Evolutionary conservation across 225 moss, liverwort and hornwort genomes (phyloP), one percentile per base, ranked within the genome.

Genomic region (Bryoerythrophyllum caledonicum): DNA sequence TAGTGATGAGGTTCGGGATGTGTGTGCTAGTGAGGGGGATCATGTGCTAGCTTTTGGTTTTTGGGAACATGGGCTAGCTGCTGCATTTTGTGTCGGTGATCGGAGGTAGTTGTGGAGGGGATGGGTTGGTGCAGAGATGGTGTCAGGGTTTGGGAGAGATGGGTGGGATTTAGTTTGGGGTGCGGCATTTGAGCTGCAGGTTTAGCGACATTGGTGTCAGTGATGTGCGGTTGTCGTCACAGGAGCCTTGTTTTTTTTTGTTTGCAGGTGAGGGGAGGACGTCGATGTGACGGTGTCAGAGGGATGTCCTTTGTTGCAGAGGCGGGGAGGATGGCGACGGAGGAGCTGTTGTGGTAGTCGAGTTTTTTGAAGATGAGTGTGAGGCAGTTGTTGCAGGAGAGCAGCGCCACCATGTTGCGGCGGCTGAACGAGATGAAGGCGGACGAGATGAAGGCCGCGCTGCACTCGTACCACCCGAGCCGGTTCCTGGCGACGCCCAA

Each of bases 401-500:
- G 41, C 17, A 49, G 48, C 48, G 17, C 17, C 43, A 5, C 68
- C 44, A 67, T 80, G 82, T 24, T 82, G 70, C 76, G 82, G 14
- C 80, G 80, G 57, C 62, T 49, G 44, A 15, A 14, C 48, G 14
- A 15, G 17, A 49, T 86, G 71, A 74, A 77, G 17, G 1, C 48
- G 46, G 82, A 74, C 3, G 73, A 79, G 67, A 15, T 87, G 84
- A 84, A 82, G 82, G 82, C 80, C 14, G 75, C 73, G 41, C 64
- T 82, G 41, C 78, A 87, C 63, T 55, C 77, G 13, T 87, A 87
- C 80, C 82, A 85, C 70, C 87, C 87, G 7, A 65, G 72, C 23
- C 84, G 87, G 28, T 82, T 87, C 23, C 75, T 91, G 63, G 84
- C 89, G 16, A 89, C 91, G 38, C 77, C 86, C 51, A 89, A 89